Conservation (phyloP, 2,329 filamentous ascomycete genomes). For the Sclerotinia borealis region DNA sequence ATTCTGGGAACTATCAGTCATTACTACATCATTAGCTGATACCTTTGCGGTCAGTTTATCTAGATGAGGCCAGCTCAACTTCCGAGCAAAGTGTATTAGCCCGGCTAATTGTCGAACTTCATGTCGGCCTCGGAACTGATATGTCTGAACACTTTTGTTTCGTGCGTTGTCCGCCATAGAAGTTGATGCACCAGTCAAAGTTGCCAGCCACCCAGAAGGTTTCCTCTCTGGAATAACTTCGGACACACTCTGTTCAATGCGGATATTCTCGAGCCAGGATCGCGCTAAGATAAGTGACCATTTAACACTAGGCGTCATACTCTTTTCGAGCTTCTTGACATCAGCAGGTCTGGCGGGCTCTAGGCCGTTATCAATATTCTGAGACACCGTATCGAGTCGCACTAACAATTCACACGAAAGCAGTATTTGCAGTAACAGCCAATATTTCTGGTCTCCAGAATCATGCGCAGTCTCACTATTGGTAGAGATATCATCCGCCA, state of each 20-base stretch:
- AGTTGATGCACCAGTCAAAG: slow-evolving; percentile 43
- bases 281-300: slow-evolving; percentile 62
- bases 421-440: slow-evolving; percentile 60
- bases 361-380: slow-evolving; percentile 50
- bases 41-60: slow-evolving; percentile 34
- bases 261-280: slow-evolving; percentile 63
- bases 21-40: slow-evolving; percentile 30
- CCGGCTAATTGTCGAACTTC: slow-evolving; percentile 54
- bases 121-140: slow-evolving; percentile 38
- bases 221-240: slow-evolving; percentile 26
- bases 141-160: slow-evolving; percentile 36
- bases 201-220: slow-evolving; percentile 47
- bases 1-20: slow-evolving; percentile 23
- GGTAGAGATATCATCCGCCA: slow-evolving; percentile 47
- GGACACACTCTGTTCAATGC: slow-evolving; percentile 43
- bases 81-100: slow-evolving; percentile 56
- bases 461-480: slow-evolving; percentile 45
- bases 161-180: slow-evolving; percentile 36
- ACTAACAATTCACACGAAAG: slow-evolving; percentile 60
- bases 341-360: slow-evolving; percentile 49
- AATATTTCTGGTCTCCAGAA: slow-evolving; percentile 57
- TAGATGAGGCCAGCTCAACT: slow-evolving; percentile 56
- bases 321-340: slow-evolving; percentile 55
- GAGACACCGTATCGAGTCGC: slow-evolving; percentile 56
- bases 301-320: slow-evolving; percentile 55